Evolutionary conservation across 139 green algal species (phyloP).

Genomic region (Picochlorum sp.): DNA sequence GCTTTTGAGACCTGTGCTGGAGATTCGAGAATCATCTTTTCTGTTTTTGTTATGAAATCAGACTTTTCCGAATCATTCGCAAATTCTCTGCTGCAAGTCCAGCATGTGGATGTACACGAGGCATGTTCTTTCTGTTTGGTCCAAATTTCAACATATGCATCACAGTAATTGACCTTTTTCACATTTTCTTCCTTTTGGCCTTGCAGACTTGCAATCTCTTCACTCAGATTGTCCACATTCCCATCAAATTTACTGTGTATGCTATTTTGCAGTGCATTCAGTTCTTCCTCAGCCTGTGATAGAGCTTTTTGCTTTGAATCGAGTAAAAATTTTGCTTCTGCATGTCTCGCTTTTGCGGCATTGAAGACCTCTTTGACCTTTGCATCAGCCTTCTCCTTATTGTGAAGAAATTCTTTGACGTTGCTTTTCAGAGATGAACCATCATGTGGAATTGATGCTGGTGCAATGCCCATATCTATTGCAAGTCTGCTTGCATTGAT

Average conservation of each 20-base stretch:
- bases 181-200: background rate
- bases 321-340: no score
- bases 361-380: no score
- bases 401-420: background rate
- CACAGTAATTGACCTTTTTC: background rate
- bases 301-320: no score
- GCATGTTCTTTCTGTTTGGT: conserved; percentile 9
- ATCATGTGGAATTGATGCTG: background rate
- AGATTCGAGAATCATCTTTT: background rate
- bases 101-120: conserved; percentile 20
- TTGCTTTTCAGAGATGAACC: background rate
- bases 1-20: background rate
- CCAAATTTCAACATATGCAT: conserved; percentile 4
- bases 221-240: no score
- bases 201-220: background rate
- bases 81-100: conserved; percentile 30
- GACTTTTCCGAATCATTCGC: conserved; percentile 9
- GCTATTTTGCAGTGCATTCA: no score
- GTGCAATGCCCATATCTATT: background rate
- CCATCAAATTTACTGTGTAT: no score
- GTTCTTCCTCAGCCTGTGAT: no score
- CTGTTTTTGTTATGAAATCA: conserved; percentile 20
- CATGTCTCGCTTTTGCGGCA: no score
- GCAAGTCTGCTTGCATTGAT: background rate
- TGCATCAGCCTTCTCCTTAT: no score